A percentile compares a stretch with the other conserved stretches of the same genome.
phyloP scores from a whole-genome alignment of 768 basidiomycete species.

The Xerocomellus dryophilus region DNA sequence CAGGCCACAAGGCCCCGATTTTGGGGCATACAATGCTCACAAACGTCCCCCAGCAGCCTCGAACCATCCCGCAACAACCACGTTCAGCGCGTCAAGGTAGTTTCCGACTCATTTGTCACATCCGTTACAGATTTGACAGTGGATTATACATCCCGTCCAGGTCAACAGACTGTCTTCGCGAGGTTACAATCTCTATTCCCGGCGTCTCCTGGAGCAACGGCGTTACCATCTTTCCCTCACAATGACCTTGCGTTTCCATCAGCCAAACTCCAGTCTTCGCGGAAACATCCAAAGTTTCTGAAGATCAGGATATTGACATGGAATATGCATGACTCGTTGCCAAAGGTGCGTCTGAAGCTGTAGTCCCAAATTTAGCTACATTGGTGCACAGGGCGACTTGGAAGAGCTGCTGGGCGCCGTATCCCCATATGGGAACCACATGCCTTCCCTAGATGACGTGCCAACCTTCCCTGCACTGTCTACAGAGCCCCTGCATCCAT shows the following conservation, averaged over 20 bases:
- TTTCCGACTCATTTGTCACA: conserved; percentile 1
- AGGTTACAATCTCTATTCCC: conserved; percentile 55
- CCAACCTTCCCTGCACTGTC: conserved; percentile 46
- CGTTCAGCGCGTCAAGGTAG: conserved; percentile 21
- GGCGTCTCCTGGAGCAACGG: conserved; percentile 26
- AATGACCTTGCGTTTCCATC: conserved; percentile 22
- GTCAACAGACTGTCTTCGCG: conserved; percentile 43
- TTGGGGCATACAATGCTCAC: conserved; percentile 23
- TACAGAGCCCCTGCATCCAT: conserved; percentile 57
- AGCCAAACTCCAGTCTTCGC: conserved; percentile 22
- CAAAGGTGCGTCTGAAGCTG: conserved; percentile 49
- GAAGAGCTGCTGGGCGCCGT: conserved; percentile 68
- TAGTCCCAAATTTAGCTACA: conserved; percentile 2
- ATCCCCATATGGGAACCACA: conserved; percentile 37
- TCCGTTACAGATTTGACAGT: conserved; percentile 5
- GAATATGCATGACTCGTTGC: conserved; percentile 85
- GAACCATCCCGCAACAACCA: conserved; percentile 10
- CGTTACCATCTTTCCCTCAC: conserved; percentile 19
- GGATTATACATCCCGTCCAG: conserved; percentile 12
- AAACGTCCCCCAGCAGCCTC: conserved; percentile 20
- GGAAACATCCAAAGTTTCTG: conserved; percentile 42
- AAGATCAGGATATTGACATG: conserved; percentile 73
- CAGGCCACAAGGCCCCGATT: conserved; percentile 25
- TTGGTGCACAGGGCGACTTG: conserved; percentile 58
- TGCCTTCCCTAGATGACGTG: conserved; percentile 21